These are phyloP conservation scores for Colletotrichum euphorbiae DNA, from an alignment of 2,329 filamentous ascomycete species.

Conservation along the genomic window DNA sequence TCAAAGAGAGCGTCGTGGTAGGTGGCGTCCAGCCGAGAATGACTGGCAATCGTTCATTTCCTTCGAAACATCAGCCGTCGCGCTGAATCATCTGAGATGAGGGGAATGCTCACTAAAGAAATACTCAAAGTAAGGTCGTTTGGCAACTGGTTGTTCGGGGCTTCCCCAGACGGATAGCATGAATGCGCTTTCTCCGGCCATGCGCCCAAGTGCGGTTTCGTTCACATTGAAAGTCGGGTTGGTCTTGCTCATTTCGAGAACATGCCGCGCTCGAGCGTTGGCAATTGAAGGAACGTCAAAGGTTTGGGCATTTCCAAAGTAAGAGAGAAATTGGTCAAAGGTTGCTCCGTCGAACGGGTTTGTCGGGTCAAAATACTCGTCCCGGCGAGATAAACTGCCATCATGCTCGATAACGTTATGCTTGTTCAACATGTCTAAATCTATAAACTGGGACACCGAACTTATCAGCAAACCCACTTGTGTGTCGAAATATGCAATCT, in stretches of 20 bases:
- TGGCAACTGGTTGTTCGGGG: slow-evolving; percentile 51
- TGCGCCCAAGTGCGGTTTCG: no score
- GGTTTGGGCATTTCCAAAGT: slow-evolving; percentile 55
- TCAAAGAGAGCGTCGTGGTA: not conserved
- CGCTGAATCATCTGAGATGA: fast-evolving
- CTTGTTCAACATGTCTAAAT: slow-evolving; percentile 53
- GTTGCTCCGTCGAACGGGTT: slow-evolving; percentile 63
- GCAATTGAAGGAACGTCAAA: slow-evolving; percentile 56
- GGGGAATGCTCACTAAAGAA: slow-evolving; percentile 55
- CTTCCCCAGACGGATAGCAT: slow-evolving; percentile 63
- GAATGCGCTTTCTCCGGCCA: no score
- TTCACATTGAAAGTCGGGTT: no score
- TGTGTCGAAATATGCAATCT: no score
- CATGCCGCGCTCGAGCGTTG: no score
- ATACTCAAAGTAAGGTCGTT: slow-evolving; percentile 54
- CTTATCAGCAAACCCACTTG: no score
- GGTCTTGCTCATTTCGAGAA: no score
- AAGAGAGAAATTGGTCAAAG: slow-evolving; percentile 58
- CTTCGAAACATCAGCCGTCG: not conserved
- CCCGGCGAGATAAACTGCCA: slow-evolving; percentile 58
- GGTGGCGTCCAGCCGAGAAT: slow-evolving; percentile 26
- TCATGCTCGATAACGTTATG: slow-evolving; percentile 64
- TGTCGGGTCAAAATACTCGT: slow-evolving; percentile 63
- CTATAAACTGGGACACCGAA: not conserved
- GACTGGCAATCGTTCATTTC: slow-evolving; percentile 30